Evolutionary conservation across 1,284 basidiomycete species (phyloP), one percentile per base, ranked within the genome.

Genomic region (Afroboletus lepidellus): DNA sequence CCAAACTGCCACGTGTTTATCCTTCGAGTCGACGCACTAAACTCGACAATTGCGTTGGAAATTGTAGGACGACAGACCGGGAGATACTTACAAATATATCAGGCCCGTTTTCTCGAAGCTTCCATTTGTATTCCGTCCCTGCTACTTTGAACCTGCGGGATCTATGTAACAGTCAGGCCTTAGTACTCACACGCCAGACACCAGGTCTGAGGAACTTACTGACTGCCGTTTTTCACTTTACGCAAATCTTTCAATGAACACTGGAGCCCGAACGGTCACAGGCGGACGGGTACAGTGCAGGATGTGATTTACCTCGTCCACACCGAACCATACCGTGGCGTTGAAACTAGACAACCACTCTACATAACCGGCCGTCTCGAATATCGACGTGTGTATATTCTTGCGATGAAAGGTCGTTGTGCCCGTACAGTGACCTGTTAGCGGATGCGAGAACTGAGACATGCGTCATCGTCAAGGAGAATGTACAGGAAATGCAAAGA

Each of bases 61-160:
- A 45, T 34, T 12, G 11, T 16, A 13, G 9, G 16, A 42, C 21
- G 20, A 12, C 32, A 8, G 24, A 41, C 36, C 30, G 43, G 39
- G 13, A 25, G 44, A 23, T 18, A 66, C 78, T 60, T 60, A 84
- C 81, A 52, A 75, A 69, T 46, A 83, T 68, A 62, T 79, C 76
- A 30, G 45, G 60, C 39, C 70, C 72, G 50, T 77, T 74, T 39
- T 77, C 74, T 48, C 66, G 65, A 41, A 76, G 67, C 64, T 80
- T 83, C 82, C 82, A 83, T 60, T 82, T 83, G 68, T 83, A 83
- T 58, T 81, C 77, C 24, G 69, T 62, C 29, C 74, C 74, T 21
- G 66, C 67, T 34, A 69, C 77, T 58, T 76, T 80, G 69, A 83
- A 84, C 29, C 81, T 70, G 48, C 82, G 75, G 18, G 81, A 82